Conservation (phyloP, 2,329 filamentous ascomycete species). For the Pseudogymnoascus verrucosus region DNA sequence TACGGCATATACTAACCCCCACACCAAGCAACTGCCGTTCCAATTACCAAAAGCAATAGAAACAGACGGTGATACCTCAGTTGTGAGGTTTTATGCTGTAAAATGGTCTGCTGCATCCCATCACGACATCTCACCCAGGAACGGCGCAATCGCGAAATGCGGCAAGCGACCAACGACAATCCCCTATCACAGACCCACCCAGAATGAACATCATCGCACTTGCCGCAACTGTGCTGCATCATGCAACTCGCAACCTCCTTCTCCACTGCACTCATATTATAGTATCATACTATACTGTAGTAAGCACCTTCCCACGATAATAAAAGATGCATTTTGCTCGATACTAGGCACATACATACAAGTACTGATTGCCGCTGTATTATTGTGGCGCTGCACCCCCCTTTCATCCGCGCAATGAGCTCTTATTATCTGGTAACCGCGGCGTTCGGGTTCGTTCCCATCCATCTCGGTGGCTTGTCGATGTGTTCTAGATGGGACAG, state of each 20-base stretch:
- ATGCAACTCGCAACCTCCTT: not conserved
- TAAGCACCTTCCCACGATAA: not conserved
- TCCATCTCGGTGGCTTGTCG: not conserved
- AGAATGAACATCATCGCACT: not conserved
- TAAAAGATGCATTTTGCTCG: not conserved
- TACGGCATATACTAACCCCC: not conserved
- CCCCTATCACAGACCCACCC: not conserved
- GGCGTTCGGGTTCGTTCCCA: not conserved
- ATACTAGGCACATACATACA: not conserved
- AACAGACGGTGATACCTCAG: not conserved
- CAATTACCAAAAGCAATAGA: not conserved
- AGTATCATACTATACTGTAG: not conserved
- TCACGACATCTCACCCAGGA: conserved; percentile 6
- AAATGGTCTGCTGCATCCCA: not conserved
- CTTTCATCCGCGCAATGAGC: not conserved
- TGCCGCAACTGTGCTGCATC: not conserved
- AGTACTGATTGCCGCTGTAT: not conserved
- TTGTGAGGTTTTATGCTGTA: not conserved
- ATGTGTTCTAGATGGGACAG: not conserved
- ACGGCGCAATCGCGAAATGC: not conserved
- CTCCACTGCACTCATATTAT: not conserved
- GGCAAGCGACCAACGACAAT: not conserved
- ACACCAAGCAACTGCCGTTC: not conserved
- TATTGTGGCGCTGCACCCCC: not conserved
- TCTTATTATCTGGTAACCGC: not conserved